Evolutionary conservation across 1,284 basidiomycete genomes (phyloP).

Genomic region (Boletus austroedulis): DNA sequence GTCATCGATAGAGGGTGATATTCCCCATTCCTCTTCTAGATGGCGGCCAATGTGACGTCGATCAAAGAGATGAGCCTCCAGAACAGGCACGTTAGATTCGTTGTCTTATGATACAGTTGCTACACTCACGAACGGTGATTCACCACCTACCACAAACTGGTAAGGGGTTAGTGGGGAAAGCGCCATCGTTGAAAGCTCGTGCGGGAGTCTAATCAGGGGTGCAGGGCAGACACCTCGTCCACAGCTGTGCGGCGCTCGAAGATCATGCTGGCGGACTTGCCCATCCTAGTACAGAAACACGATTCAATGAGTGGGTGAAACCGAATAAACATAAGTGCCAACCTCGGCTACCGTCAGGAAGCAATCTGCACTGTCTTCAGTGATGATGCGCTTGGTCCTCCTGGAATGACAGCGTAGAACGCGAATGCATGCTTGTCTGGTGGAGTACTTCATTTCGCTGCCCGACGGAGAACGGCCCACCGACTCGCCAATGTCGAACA

Average conservation of each 20-base stretch:
- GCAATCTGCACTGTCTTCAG: constrained; percentile 77
- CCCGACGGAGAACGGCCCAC: constrained; percentile 38
- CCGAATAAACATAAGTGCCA: constrained; percentile 16
- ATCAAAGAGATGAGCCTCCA: constrained; percentile 85
- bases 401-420: constrained; percentile 65
- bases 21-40: constrained; percentile 72
- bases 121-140: constrained; percentile 59
- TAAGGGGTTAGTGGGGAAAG: constrained; percentile 70
- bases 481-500: constrained; percentile 71
- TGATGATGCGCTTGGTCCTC: constrained; percentile 78
- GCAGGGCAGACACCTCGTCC: constrained; percentile 53
- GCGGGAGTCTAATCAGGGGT: constrained; percentile 60
- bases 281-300: constrained; percentile 47
- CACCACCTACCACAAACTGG: constrained; percentile 73
- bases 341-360: constrained; percentile 88
- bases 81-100: not conserved
- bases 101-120: not conserved
- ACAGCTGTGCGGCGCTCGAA: constrained; percentile 70
- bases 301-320: constrained; percentile 3
- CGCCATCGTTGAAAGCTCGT: constrained; percentile 62
- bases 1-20: constrained; percentile 45
- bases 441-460: constrained; percentile 41
- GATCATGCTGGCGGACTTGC: constrained; percentile 83
- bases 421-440: constrained; percentile 47
- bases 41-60: constrained; percentile 72